Base-by-base conservation (phyloP, 345 rosid species). In the Brassica juncea region DNA sequence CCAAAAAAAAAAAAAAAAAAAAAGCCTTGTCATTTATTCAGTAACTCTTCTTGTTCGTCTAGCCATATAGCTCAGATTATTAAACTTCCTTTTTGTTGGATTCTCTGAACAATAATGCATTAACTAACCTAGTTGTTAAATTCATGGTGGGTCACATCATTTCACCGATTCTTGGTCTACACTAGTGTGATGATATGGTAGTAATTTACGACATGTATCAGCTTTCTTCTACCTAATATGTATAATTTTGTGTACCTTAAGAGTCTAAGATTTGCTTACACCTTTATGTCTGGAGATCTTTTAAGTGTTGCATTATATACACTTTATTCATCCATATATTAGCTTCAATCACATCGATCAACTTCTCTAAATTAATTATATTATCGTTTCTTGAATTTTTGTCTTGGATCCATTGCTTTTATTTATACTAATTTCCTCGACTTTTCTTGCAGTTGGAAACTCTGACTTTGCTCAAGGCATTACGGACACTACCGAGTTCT, bases 381-480 rank as follows among this genome's bases (percentile, higher is more conserved):
- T 31, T 52, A 15, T 67, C 3, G 23, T 31, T 63, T 63, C 67
- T 63, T 63, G 19, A 31, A 63, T 62, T 62, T 60, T 9, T 59
- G 32, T 25, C 42, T 54, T 65, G 71, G 64, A 74, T 74, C 28
- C 70, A 16, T 67, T 67, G 39, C 59, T 68, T 35, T 68, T 23
- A 23, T 21, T 47, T 70, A n/a, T 19, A 60, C 60, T 76, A 27
- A 61, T 47, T 70, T 70, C 8, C 54, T 61, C 70, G 64, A 70
- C 64, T 71, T 78, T 72, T 66, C 55, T 66, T 72, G 77, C 77
- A 73, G 82, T 73, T 79, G 82, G 39, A 73, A 79, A 67, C 70
- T 79, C 82, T 79, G 82, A 79, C 82, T 73, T 79, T 79, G 77
- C 73, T 44, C 73, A 60, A 66, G 73, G 73, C 77, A 79, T 58